These are phyloP conservation scores for Globisporangium mamillatum DNA, from an alignment of 352 stramenopile genomes.

Conservation along the genomic window DNA sequence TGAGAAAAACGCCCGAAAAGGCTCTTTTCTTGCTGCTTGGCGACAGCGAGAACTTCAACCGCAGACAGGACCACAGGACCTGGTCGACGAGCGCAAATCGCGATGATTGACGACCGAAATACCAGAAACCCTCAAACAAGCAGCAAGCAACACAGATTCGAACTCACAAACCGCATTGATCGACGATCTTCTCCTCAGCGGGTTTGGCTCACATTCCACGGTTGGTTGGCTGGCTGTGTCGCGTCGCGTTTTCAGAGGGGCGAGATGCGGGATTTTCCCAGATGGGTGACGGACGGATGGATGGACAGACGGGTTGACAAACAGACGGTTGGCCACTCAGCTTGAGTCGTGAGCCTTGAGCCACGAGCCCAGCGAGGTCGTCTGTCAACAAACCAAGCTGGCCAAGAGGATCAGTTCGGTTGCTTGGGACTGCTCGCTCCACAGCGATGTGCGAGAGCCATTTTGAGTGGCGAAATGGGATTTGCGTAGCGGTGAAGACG, in stretches of 20 bases:
- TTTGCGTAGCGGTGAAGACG: neutral
- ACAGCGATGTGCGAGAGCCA: neutral
- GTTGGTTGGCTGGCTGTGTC: neutral
- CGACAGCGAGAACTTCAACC: neutral
- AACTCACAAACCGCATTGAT: neutral
- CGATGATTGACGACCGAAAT: neutral
- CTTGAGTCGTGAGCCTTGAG: no score
- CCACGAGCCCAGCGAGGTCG: neutral
- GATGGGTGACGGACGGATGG: neutral
- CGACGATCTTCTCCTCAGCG: neutral
- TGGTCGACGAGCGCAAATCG: neutral
- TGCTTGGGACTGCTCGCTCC: neutral
- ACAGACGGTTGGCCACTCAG: neutral
- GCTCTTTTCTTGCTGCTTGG: slow-evolving; percentile 6
- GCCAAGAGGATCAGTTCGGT: neutral
- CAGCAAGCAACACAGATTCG: neutral
- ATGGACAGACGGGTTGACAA: neutral
- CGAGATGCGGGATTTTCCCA: neutral
- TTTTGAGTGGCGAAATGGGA: neutral
- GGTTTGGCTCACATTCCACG: neutral
- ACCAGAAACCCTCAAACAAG: no score
- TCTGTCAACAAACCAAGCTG: neutral
- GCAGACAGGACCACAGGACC: neutral
- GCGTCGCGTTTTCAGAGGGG: neutral
- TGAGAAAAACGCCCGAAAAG: slow-evolving; percentile 5